These are phyloP conservation scores for Cajanus cajan DNA, from an alignment of 306 rosid species.

Conservation along the genomic window DNA sequence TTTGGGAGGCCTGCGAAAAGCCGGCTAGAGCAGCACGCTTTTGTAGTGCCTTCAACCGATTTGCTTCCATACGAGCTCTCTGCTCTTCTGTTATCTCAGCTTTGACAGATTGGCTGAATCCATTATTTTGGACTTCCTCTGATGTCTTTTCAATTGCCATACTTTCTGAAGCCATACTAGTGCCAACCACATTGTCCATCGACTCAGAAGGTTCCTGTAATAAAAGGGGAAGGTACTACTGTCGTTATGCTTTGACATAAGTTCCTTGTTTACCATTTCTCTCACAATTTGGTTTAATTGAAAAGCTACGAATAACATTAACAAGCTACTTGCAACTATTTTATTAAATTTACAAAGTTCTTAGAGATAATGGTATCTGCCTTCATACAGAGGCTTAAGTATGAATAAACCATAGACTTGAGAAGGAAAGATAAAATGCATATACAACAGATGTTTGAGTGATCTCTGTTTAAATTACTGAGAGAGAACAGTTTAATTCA, in stretches of 20 bases:
- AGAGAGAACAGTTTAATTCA: too few species aligned
- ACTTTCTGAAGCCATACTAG: slow-evolving; percentile 6
- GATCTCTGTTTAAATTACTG: neutral
- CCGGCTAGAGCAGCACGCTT: slow-evolving; percentile 65
- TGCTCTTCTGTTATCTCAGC: slow-evolving; percentile 69
- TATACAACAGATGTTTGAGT: neutral
- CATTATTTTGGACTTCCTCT: slow-evolving; percentile 39
- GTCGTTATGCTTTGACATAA: neutral
- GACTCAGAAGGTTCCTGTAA: slow-evolving; percentile 53
- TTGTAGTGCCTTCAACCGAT: slow-evolving; percentile 83
- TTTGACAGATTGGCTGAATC: slow-evolving; percentile 27
- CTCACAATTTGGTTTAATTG: neutral
- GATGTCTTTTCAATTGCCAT: slow-evolving; percentile 14
- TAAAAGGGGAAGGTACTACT: slow-evolving; percentile 17
- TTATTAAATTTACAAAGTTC: neutral
- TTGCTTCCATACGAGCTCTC: slow-evolving; percentile 81
- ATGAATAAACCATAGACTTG: neutral
- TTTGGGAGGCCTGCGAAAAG: slow-evolving; percentile 38
- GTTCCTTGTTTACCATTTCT: neutral
- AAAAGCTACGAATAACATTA: neutral
- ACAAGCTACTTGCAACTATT: neutral
- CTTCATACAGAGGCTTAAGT: slow-evolving; percentile 3
- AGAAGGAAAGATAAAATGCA: neutral
- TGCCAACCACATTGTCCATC: neutral
- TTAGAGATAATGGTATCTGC: neutral